phyloP scores from a whole-genome alignment of 2,329 filamentous ascomycete genomes.

The Curvularia sp. region DNA sequence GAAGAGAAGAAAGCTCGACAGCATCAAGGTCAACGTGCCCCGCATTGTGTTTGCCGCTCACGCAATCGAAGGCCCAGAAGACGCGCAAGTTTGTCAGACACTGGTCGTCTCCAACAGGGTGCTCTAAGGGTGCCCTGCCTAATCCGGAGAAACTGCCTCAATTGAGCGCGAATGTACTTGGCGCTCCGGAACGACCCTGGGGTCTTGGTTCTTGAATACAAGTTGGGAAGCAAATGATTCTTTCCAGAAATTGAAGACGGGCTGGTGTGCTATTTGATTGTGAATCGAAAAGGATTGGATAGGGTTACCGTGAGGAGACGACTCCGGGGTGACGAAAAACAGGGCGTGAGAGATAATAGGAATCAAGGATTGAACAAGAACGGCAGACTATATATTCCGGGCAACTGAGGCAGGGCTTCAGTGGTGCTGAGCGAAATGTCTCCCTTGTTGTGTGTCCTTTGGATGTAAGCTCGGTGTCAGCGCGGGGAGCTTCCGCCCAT shows the following conservation, averaged over 20 bases:
- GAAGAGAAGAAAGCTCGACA: constrained; percentile 25
- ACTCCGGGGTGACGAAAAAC: neutral
- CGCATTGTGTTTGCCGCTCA: constrained; percentile 32
- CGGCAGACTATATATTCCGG: neutral
- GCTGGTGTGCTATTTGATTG: neutral
- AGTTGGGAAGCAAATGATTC: neutral
- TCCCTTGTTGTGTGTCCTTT: neutral
- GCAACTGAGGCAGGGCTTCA: neutral
- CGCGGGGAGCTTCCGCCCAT: neutral
- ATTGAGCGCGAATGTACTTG: constrained; percentile 29
- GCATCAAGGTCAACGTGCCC: constrained; percentile 20
- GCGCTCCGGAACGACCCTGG: neutral
- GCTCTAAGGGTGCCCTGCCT: constrained; percentile 28
- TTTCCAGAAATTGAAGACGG: no score
- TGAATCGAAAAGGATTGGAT: neutral
- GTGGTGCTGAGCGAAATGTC: neutral
- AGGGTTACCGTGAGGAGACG: neutral
- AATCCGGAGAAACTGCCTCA: constrained; percentile 43
- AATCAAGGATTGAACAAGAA: neutral
- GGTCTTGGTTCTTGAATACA: neutral
- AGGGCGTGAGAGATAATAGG: neutral
- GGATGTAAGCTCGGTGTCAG: neutral
- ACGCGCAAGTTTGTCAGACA: constrained; percentile 25
- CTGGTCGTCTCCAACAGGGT: constrained; percentile 40
- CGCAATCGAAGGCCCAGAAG: constrained; percentile 15